A percentile compares a stretch with the other conserved stretches of the same genome.
Conservation (phyloP, 2,329 filamentous ascomycete genomes). For the Talaromyces sp. region DNA sequence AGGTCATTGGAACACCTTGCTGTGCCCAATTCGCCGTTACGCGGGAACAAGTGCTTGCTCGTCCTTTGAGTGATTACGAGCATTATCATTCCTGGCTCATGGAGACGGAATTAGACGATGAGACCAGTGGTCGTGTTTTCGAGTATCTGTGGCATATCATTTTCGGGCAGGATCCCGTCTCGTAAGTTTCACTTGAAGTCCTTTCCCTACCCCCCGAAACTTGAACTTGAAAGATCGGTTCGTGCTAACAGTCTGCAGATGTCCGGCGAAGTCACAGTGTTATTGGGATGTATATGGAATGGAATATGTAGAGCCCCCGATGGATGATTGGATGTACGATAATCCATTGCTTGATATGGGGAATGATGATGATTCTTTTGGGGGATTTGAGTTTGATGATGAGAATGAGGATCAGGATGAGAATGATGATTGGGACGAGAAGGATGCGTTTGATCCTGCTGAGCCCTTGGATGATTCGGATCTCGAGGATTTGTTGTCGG, state of each 20-base stretch:
- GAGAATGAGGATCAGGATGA: background rate
- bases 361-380: background rate
- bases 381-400: background rate
- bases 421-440: background rate
- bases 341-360: background rate
- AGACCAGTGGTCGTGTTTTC: conserved; percentile 60
- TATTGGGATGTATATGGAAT: conserved; percentile 31
- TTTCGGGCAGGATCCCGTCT: conserved; percentile 46
- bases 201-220: too few species aligned
- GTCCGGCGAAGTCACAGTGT: conserved; percentile 29
- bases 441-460: background rate
- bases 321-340: background rate
- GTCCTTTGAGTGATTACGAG: conserved; percentile 57
- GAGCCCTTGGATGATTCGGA: background rate
- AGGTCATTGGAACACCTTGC: conserved; percentile 58
- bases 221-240: too few species aligned
- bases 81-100: conserved; percentile 62
- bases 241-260: conserved; percentile 21
- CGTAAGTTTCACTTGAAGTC: conserved; percentile 41
- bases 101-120: conserved; percentile 56
- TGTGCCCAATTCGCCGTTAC: conserved; percentile 69
- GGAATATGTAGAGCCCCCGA: conserved; percentile 10
- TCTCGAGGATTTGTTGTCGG: background rate
- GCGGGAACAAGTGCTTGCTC: conserved; percentile 51
- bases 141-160: conserved; percentile 68